These are phyloP conservation scores for Colletotrichum navitas DNA, from an alignment of 2,329 filamentous ascomycete genomes.

Conservation along the genomic window DNA sequence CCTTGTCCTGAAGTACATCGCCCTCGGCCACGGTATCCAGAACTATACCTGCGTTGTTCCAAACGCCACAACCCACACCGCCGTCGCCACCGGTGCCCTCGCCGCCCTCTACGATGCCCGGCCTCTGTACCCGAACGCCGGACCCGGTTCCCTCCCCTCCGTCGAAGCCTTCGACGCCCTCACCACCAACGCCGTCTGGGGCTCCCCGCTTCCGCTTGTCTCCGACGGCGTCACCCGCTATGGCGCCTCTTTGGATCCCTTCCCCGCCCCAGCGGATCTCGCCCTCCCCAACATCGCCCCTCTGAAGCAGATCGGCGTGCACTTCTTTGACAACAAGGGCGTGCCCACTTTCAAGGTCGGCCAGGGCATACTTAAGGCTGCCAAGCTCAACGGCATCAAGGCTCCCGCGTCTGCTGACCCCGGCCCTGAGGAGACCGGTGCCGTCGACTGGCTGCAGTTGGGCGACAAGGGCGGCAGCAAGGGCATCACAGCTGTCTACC, in stretches of 20 bases:
- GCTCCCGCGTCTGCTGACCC: conserved; percentile 64
- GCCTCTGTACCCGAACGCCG: conserved; percentile 61
- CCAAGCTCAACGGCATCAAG: conserved; percentile 62
- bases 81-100: conserved; percentile 64
- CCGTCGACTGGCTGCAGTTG: conserved; percentile 68
- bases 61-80: conserved; percentile 46
- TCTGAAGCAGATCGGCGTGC: conserved; percentile 68
- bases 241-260: conserved; percentile 62
- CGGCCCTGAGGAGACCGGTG: conserved; percentile 62
- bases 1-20: conserved; percentile 65
- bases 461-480: conserved; percentile 55
- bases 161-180: conserved; percentile 56
- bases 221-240: conserved; percentile 52
- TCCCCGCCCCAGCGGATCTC: conserved; percentile 57
- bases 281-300: conserved; percentile 49
- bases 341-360: conserved; percentile 72
- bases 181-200: conserved; percentile 55
- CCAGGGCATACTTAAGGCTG: conserved; percentile 56
- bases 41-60: conserved; percentile 72
- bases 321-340: conserved; percentile 71
- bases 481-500: conserved; percentile 62
- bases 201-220: conserved; percentile 62
- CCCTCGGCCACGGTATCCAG: conserved; percentile 74
- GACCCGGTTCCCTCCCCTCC: conserved; percentile 52
- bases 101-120: conserved; percentile 72